Conservation (phyloP, 306 rosid genomes). For the Oxytropis ochrocephala region DNA sequence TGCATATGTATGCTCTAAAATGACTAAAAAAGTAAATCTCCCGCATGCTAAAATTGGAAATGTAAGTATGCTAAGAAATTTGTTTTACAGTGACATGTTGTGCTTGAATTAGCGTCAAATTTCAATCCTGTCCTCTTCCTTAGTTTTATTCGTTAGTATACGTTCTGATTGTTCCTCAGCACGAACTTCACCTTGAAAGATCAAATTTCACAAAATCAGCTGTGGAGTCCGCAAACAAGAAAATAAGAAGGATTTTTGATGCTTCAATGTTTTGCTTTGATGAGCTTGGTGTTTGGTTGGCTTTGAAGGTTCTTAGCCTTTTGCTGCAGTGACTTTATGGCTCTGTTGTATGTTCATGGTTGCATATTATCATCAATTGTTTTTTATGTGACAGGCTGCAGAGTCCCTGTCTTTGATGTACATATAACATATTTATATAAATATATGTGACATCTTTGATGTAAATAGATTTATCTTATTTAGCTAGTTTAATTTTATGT, state of each 20-base stretch:
- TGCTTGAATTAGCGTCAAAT: background rate
- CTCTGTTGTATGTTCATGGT: slow-evolving; percentile 16
- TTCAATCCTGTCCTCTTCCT: background rate
- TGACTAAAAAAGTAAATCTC: background rate
- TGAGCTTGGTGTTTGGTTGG: slow-evolving; percentile 72
- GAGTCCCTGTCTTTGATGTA: slow-evolving; percentile 36
- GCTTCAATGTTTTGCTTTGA: slow-evolving; percentile 51
- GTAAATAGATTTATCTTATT: too few species aligned
- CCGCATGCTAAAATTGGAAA: background rate
- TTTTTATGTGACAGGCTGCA: slow-evolving; percentile 58
- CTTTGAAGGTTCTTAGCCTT: slow-evolving; percentile 53
- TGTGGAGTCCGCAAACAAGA: slow-evolving; percentile 31
- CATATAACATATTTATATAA: too few species aligned
- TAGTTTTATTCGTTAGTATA: too few species aligned
- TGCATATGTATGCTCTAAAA: background rate
- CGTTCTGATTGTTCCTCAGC: slow-evolving; percentile 32
- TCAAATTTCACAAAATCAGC: slow-evolving; percentile 35
- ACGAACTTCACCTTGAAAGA: slow-evolving; percentile 25
- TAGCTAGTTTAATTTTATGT: too few species aligned
- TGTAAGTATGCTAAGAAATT: background rate
- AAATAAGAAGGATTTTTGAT: slow-evolving; percentile 36
- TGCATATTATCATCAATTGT: slow-evolving; percentile 9
- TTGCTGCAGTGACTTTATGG: background rate
- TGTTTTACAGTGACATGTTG: background rate
- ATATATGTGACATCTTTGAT: too few species aligned